Percentiles rank a stretch among this genome's conserved stretches.
phyloP scores from a whole-genome alignment of 2,329 filamentous ascomycete genomes.

The Fusarium gaditjirri region DNA sequence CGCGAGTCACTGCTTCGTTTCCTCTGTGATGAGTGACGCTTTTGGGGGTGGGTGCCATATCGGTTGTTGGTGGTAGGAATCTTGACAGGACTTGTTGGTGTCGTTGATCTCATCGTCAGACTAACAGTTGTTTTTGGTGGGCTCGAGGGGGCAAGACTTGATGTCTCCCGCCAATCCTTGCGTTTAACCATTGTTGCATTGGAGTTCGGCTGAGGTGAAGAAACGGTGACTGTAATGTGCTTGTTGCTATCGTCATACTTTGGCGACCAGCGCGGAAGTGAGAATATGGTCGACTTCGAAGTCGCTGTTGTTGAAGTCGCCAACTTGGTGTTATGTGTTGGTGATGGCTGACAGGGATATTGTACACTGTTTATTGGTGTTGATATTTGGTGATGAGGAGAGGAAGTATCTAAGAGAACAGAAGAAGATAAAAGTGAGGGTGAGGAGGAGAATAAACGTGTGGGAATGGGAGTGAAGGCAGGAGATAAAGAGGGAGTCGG shows the following conservation, averaged over 20 bases:
- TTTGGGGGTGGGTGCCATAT: conserved; percentile 50
- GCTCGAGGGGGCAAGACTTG: conserved; percentile 44
- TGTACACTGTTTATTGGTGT: conserved; percentile 10
- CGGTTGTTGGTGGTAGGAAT: conserved; percentile 60
- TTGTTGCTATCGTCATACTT: conserved; percentile 48
- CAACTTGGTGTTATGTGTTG: conserved; percentile 14
- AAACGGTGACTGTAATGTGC: conserved; percentile 40
- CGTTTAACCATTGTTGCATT: conserved; percentile 51
- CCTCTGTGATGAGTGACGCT: conserved; percentile 53
- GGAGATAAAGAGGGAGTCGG: conserved; percentile 37
- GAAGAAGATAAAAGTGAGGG: conserved; percentile 17
- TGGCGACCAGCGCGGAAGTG: conserved; percentile 40
- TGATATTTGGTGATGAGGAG: conserved; percentile 6
- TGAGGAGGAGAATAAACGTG: conserved; percentile 23
- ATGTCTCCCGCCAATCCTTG: conserved; percentile 46
- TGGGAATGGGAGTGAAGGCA: conserved; percentile 25
- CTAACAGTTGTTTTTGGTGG: conserved; percentile 44
- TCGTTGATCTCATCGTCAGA: conserved; percentile 45
- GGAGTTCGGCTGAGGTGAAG: conserved; percentile 36
- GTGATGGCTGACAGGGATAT: conserved; percentile 14
- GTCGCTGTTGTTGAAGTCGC: conserved; percentile 26
- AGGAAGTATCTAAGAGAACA: conserved; percentile 29
- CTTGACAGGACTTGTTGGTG: conserved; percentile 63
- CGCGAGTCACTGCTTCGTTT: conserved; percentile 55
- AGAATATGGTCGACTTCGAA: conserved; percentile 33